Conservation (phyloP, 768 basidiomycete species). For the Chiua virens region DNA sequence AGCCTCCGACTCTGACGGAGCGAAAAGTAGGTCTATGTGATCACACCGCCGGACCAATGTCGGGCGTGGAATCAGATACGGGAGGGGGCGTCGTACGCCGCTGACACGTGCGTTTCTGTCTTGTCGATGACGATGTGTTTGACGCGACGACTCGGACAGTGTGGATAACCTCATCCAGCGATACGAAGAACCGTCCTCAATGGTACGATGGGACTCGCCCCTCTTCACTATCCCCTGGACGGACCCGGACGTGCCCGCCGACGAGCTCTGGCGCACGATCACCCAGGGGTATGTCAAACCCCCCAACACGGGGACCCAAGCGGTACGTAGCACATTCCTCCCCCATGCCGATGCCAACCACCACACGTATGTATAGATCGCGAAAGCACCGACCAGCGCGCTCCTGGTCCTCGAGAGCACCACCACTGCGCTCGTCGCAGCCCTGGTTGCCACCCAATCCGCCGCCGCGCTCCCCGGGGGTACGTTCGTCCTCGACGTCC, state of each 20-base stretch:
- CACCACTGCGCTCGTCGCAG: constrained; percentile 65
- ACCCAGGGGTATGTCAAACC: constrained; percentile 81
- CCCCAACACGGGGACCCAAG: constrained; percentile 80
- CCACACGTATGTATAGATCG: constrained; percentile 45
- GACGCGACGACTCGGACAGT: background rate
- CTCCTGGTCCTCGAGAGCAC: constrained; percentile 83
- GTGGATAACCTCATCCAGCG: constrained; percentile 60
- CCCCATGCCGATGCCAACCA: background rate
- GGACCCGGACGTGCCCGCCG: constrained; percentile 62
- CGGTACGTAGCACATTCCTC: constrained; percentile 43
- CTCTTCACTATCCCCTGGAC: constrained; percentile 82
- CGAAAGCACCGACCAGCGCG: constrained; percentile 85
- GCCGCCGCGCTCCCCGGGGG: constrained; percentile 51
- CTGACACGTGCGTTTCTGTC: constrained; percentile 60
- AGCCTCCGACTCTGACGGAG: constrained; percentile 1
- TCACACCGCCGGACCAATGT: constrained; percentile 73
- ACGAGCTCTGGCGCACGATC: constrained; percentile 78
- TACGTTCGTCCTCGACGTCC: constrained; percentile 24
- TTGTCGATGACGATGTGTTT: background rate
- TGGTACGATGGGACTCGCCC: constrained; percentile 99
- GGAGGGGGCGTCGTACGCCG: constrained; percentile 50
- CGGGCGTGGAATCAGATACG: constrained; percentile 69
- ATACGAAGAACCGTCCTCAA: constrained; percentile 95
- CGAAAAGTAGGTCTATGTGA: constrained; percentile 64
- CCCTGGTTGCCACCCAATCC: constrained; percentile 65